Percentiles rank a stretch among this genome's conserved stretches.
phyloP scores from a whole-genome alignment of 2,329 filamentous ascomycete genomes.

The Stylonectria norvegica region DNA sequence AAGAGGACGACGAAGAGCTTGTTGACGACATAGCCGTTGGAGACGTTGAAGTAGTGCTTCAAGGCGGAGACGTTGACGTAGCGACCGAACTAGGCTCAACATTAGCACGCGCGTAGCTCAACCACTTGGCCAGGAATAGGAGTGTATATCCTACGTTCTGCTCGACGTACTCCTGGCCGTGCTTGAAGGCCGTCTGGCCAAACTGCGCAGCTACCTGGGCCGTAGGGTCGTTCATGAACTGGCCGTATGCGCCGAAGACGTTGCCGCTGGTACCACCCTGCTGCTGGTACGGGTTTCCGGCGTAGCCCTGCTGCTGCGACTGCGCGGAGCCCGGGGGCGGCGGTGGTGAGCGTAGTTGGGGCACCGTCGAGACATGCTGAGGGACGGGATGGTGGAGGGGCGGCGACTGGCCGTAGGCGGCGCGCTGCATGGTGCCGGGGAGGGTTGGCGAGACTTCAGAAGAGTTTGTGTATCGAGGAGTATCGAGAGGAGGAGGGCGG shows the following conservation, averaged over 20 bases:
- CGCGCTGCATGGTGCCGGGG: constrained; percentile 71
- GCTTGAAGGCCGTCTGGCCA: constrained; percentile 85
- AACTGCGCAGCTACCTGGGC: constrained; percentile 94
- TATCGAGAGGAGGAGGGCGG: too few species aligned
- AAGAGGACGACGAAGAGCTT: constrained; percentile 94
- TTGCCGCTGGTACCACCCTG: constrained; percentile 52
- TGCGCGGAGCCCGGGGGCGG: constrained; percentile 71
- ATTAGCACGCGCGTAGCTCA: constrained; percentile 11
- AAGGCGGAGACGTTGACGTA: constrained; percentile 90
- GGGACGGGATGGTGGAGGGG: constrained; percentile 96
- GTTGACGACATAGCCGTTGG: constrained; percentile 91
- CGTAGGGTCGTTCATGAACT: constrained; percentile 94
- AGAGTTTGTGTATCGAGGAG: too few species aligned
- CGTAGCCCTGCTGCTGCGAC: constrained; percentile 58
- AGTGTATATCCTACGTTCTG: constrained; percentile 69
- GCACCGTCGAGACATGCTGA: constrained; percentile 96
- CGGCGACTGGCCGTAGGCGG: constrained; percentile 81
- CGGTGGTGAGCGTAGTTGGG: constrained; percentile 91
- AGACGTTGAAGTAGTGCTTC: constrained; percentile 99
- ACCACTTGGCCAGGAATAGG: background rate
- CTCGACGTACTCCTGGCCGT: constrained; percentile 91
- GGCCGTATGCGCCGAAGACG: constrained; percentile 71
- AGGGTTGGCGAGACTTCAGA: background rate
- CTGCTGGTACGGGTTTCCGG: constrained; percentile 73
- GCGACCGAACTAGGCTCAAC: constrained; percentile 49